phyloP scores from a whole-genome alignment of 169 alveolate species.

The Perkinsus marinus region DNA sequence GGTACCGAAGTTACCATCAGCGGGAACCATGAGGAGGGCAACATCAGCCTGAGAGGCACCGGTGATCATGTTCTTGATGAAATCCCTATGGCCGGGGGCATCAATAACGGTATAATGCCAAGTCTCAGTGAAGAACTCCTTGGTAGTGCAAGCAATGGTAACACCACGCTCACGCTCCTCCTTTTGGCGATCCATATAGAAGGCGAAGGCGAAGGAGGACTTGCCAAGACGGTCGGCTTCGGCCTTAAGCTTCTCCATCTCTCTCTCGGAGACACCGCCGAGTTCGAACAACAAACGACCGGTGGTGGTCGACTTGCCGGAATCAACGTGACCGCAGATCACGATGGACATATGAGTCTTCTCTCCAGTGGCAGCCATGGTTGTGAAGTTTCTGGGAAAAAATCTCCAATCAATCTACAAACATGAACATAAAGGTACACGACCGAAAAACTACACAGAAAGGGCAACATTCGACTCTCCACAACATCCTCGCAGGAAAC shows the following conservation, averaged over 20 bases:
- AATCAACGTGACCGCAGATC: conserved; percentile 93
- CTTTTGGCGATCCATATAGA: conserved; percentile 94
- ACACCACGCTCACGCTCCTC: conserved; percentile 98
- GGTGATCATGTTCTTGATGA: conserved; percentile 92
- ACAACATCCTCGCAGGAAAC: neutral
- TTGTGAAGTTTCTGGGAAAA: neutral
- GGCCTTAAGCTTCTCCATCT: conserved; percentile 85
- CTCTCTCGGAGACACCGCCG: conserved; percentile 89
- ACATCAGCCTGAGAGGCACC: conserved; percentile 95
- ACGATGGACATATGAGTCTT: conserved; percentile 83
- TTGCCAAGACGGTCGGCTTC: conserved; percentile 86
- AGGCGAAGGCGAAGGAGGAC: conserved; percentile 92
- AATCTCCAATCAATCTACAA: neutral
- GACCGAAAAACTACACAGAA: neutral
- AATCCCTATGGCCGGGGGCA: conserved; percentile 95
- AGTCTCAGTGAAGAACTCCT: conserved; percentile 92
- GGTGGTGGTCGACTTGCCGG: conserved; percentile 93
- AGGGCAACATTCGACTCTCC: neutral
- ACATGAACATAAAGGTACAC: neutral
- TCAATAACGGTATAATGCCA: conserved; percentile 82
- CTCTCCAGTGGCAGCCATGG: conserved; percentile 23
- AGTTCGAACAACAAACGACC: conserved; percentile 85
- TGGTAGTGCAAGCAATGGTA: conserved; percentile 90
- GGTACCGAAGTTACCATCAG: conserved; percentile 47
- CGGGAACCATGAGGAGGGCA: conserved; percentile 85